Evolutionary conservation across 1,139 yeast genomes (phyloP).

Genomic region (Lodderomyces metapsilosis): DNA sequence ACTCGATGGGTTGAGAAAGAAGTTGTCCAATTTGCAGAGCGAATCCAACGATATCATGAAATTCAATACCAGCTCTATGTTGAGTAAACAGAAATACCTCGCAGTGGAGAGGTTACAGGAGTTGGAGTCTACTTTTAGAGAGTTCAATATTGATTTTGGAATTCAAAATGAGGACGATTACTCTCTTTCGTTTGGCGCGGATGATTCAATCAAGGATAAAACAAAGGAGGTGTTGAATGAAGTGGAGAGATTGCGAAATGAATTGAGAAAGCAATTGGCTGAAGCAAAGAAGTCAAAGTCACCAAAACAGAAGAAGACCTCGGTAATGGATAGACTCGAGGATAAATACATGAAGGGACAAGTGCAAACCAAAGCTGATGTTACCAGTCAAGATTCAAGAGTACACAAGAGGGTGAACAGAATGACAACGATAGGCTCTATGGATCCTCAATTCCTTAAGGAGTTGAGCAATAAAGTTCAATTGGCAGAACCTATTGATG

Average conservation of each 20-base stretch:
- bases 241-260: constrained; percentile 44
- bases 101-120: constrained; percentile 70
- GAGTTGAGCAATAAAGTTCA: constrained; percentile 57
- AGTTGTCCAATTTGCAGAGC: constrained; percentile 59
- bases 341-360: constrained; percentile 53
- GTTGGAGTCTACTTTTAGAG: constrained; percentile 58
- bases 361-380: constrained; percentile 16
- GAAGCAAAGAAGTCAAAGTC: constrained; percentile 17
- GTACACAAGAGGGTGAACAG: constrained; percentile 27
- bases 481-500: constrained; percentile 33
- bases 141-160: constrained; percentile 56
- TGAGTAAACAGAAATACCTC: constrained; percentile 55
- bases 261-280: constrained; percentile 36
- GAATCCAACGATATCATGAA: constrained; percentile 77
- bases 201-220: constrained; percentile 35
- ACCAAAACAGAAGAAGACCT: constrained; percentile 11
- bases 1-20: constrained; percentile 54
- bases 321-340: constrained; percentile 36
- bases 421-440: constrained; percentile 36
- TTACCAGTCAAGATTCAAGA: constrained; percentile 9
- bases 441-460: constrained; percentile 55
- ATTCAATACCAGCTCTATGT: constrained; percentile 59
- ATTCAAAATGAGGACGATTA: constrained; percentile 18
- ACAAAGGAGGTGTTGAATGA: constrained; percentile 46
- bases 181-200: constrained; percentile 22